Evolutionary conservation across 2,329 filamentous ascomycete species (phyloP).

Genomic region (Alternaria arbusti): DNA sequence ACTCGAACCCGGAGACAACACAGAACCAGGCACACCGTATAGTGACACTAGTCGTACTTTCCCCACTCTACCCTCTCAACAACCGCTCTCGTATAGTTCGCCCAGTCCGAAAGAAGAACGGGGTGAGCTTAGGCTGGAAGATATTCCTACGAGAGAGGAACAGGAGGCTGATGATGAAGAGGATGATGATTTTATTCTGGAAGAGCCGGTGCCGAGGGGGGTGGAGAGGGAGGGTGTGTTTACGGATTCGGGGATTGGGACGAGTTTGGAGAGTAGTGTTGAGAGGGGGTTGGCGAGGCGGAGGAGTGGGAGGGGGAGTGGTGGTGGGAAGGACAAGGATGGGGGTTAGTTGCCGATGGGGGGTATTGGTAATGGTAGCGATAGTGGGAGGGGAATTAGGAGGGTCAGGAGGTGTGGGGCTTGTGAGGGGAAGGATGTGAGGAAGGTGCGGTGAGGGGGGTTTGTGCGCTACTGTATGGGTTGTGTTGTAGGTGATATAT

Average conservation of each 20-base stretch:
- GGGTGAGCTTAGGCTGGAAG: constrained; percentile 14
- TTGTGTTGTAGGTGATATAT: not conserved
- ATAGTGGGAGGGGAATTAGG: not conserved
- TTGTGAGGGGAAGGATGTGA: not conserved
- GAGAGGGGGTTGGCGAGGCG: constrained; percentile 22
- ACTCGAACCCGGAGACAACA: constrained; percentile 7
- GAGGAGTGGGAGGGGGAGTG: constrained; percentile 11
- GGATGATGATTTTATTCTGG: constrained; percentile 53
- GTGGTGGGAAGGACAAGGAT: not conserved
- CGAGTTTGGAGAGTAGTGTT: constrained; percentile 51
- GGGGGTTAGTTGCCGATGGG: not conserved
- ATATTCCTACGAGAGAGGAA: constrained; percentile 33
- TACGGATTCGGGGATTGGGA: constrained; percentile 56
- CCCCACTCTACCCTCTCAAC: constrained; percentile 54
- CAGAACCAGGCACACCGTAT: constrained; percentile 34
- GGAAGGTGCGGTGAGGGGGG: not conserved
- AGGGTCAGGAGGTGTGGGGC: not conserved
- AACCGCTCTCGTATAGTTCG: constrained; percentile 49
- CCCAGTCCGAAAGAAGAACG: constrained; percentile 32
- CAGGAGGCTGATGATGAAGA: constrained; percentile 55
- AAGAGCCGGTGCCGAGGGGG: constrained; percentile 27
- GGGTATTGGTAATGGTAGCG: constrained; percentile 4
- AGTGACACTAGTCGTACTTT: constrained; percentile 58
- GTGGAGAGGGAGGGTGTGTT: constrained; percentile 19
- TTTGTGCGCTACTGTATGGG: not conserved